Base-by-base conservation (phyloP, 2,329 filamentous ascomycete species). In the Phialemoniopsis sp. region DNA sequence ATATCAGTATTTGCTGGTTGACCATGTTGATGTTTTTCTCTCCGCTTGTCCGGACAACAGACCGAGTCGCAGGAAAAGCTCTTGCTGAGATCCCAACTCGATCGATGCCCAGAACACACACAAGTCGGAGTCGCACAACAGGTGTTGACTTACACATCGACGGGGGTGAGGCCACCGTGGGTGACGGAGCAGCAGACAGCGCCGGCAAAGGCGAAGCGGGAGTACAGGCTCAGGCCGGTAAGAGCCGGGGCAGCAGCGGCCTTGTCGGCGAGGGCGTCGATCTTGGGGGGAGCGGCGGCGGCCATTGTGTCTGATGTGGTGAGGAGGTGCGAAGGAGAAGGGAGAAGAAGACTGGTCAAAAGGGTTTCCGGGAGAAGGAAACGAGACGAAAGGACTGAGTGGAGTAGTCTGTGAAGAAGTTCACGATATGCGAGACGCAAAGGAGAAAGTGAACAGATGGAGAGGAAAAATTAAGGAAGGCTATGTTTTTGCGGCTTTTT, bases 151-250 rank as follows among this genome's bases (percentile, higher is more conserved):
- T 93, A 97, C 91, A 98, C 93, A 87, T 98, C 93, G 69, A 98
- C 89, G 63, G 93, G 93, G 55, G 93, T 98, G 59, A 97, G 83
- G 62, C 79, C 86, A 70, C 91, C 93, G 81, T 98, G 93, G 63
- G 93, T 98, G 73, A 97, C 75, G 57, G 90, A 93, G 73, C 93
- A 98, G 84, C 93, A 96, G 77, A 97, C 75, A 58, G 93, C 93
- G 73, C 93, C 93, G 59, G 93, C 90, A 59, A 98, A 86, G 72
- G 93, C 91, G 76, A 96, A 96, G 71, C 89, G 82, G 58, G 88
- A 87, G 84, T 97, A 97, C 57, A 98, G 87, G 45, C 66, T 73
- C 53, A 89, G 5, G 51, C 71, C 72, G 48, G 60, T 62, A 46
- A 67, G 64, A 63, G 70, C 41, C 34, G 48, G 63, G 48, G 58